Evolutionary conservation across 2,329 filamentous ascomycete species (phyloP), one percentile per base, ranked within the genome.

Genomic region (Fusarium sp.): DNA sequence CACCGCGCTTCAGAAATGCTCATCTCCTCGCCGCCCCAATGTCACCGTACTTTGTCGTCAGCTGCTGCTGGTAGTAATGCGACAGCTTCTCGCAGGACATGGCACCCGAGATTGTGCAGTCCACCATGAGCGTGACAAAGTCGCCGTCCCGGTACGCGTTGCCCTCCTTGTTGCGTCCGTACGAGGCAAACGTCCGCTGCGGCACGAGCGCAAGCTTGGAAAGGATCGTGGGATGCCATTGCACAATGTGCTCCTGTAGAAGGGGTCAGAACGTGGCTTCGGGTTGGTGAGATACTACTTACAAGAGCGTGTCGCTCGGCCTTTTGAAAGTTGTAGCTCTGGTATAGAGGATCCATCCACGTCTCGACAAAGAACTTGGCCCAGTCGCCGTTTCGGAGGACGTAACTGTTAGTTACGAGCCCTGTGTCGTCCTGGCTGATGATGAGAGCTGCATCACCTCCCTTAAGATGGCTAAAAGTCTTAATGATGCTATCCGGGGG

Each of bases 401-500:
- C 86, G 71, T 98, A 93, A 83, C 94, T 98, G 12, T 90, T 91
- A 17, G 91, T 89, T 30, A 91, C 90, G 63, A 99, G 81, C 7
- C 96, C 95, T 38, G 94, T 92, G 57, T 89, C 90, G 80, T 99
- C 97, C 83, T 98, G 95, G 8, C 94, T 93, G 40, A 98, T 82
- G 43, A 98, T 89, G 15, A 98, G 87, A 74, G 97, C 94, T 47
- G 97, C 91, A 65, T 95, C 90, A 52, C 93, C 87, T 38, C 91
- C 92, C 71, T 90, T 91, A n/a, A 98, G 86, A 80, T 97, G 92
- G 17, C 89, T 86, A 81, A 97, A 98, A 0, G 97, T 98, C 86
- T 94, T 96, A 85, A 99, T 98, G 78, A 99, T 95, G 84, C 95
- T 97, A 84, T 98, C 95, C 0, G 97, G 97, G 3, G 96, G 97